Conservation (phyloP, 768 basidiomycete genomes). For the Hygrocybe coccinea region DNA sequence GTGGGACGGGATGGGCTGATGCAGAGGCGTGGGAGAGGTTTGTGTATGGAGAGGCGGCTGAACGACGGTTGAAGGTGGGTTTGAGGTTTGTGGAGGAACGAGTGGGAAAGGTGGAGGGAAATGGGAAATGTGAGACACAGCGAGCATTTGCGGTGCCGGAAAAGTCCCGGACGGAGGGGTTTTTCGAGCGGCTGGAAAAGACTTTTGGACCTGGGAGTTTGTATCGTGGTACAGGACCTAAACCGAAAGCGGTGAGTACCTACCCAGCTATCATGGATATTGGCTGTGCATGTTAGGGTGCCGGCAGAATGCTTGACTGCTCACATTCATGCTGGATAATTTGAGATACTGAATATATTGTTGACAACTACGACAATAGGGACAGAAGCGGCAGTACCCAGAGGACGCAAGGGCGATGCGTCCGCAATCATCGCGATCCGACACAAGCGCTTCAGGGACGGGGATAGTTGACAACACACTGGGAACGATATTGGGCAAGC, state of each 20-base stretch:
- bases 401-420: neutral
- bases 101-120: neutral
- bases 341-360: too few relatives aligned
- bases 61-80: neutral
- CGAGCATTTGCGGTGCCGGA: neutral
- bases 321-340: neutral
- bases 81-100: neutral
- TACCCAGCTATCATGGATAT: neutral
- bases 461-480: neutral
- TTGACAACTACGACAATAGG: neutral
- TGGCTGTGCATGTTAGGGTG: too few relatives aligned
- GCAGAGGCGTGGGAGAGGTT: neutral
- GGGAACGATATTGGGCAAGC: neutral
- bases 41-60: neutral
- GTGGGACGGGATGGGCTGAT: neutral
- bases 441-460: neutral
- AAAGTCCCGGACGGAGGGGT: neutral
- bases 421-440: neutral
- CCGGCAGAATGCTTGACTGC: neutral
- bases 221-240: slow-evolving; percentile 5
- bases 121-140: neutral
- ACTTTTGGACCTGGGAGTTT: slow-evolving; percentile 11
- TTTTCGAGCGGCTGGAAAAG: slow-evolving; percentile 2
- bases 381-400: neutral
- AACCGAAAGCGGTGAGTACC: slow-evolving; percentile 7